Percentiles rank a stretch among this genome's conserved stretches.
phyloP scores from a whole-genome alignment of 331 rosid genomes.

The Spiraea crenata region DNA sequence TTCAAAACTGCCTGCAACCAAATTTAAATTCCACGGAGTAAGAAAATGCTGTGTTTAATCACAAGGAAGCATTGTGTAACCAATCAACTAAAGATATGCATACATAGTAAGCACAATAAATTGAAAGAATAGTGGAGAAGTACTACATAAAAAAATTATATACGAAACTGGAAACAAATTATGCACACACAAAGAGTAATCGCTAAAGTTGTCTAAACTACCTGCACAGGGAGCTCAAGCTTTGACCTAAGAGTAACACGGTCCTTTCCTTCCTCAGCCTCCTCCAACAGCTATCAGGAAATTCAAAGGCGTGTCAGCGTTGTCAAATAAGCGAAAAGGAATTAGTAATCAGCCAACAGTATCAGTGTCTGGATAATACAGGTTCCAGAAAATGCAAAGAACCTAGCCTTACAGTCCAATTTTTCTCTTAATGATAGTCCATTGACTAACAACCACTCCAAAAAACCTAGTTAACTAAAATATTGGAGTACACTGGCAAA shows the following conservation, averaged over 20 bases:
- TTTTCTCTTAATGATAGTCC: not conserved
- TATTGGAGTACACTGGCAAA: not conserved
- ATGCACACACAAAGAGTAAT: not conserved
- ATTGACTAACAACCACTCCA: not conserved
- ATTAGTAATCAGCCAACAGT: conserved; percentile 7
- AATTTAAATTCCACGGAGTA: conserved; percentile 15
- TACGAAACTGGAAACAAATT: conserved; percentile 18
- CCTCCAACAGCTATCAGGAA: conserved; percentile 68
- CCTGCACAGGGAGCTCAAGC: conserved; percentile 99
- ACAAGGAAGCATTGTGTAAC: not conserved
- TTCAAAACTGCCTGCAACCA: conserved; percentile 90
- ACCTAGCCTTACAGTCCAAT: not conserved
- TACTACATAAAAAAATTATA: conserved; percentile 6
- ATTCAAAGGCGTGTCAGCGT: conserved; percentile 14
- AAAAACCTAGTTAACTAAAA: not conserved
- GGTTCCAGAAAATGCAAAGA: conserved; percentile 12
- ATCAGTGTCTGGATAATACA: conserved; percentile 3
- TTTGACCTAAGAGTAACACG: conserved; percentile 80
- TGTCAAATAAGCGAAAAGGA: conserved; percentile 16
- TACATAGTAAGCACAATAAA: not conserved
- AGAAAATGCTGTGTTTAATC: not conserved
- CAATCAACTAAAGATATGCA: conserved; percentile 3
- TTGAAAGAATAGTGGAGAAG: not conserved
- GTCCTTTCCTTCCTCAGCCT: conserved; percentile 92
- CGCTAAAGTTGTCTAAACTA: conserved; percentile 34